These are phyloP conservation scores for Solanum rostratum DNA, from an alignment of 257 asterid genomes.

Conservation along the genomic window DNA sequence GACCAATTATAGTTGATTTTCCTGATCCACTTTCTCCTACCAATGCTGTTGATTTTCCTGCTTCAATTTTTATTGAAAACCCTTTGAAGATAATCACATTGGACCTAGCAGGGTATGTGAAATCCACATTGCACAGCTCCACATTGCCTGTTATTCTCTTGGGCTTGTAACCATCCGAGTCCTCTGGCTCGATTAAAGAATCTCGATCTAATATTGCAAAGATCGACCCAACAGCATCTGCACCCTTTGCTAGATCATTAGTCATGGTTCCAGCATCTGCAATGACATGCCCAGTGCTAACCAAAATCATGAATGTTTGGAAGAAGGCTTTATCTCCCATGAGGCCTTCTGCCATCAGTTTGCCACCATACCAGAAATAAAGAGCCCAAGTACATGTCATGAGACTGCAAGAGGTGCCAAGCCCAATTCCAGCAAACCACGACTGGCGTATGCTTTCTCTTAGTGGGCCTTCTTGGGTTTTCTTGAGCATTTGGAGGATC, in stretches of 20 bases:
- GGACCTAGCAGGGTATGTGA: slow-evolving; percentile 68
- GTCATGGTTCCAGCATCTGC: slow-evolving; percentile 85
- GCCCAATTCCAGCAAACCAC: slow-evolving; percentile 72
- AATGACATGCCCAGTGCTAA: slow-evolving; percentile 73
- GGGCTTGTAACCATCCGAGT: slow-evolving; percentile 39
- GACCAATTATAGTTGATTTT: slow-evolving; percentile 57
- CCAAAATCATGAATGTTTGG: slow-evolving; percentile 63
- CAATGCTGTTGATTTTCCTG: slow-evolving; percentile 68
- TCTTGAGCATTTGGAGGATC: slow-evolving; percentile 59
- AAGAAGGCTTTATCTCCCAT: slow-evolving; percentile 54
- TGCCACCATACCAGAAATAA: slow-evolving; percentile 54
- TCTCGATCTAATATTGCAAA: slow-evolving; percentile 53
- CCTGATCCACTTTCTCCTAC: slow-evolving; percentile 94
- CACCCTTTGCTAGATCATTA: slow-evolving; percentile 60
- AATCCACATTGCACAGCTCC: slow-evolving; percentile 46
- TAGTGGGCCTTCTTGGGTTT: slow-evolving; percentile 56
- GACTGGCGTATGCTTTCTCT: slow-evolving; percentile 62
- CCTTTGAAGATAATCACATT: slow-evolving; percentile 38
- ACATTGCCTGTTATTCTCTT: slow-evolving; percentile 38
- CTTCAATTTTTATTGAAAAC: slow-evolving; percentile 47
- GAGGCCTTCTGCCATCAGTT: slow-evolving; percentile 39
- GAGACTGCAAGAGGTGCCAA: slow-evolving; percentile 69
- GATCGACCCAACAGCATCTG: slow-evolving; percentile 54
- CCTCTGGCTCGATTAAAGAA: slow-evolving; percentile 66
- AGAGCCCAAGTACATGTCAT: slow-evolving; percentile 64